Evolutionary conservation across 2,329 filamentous ascomycete genomes (phyloP).

Genomic region (Fusarium sterilihyphosum): DNA sequence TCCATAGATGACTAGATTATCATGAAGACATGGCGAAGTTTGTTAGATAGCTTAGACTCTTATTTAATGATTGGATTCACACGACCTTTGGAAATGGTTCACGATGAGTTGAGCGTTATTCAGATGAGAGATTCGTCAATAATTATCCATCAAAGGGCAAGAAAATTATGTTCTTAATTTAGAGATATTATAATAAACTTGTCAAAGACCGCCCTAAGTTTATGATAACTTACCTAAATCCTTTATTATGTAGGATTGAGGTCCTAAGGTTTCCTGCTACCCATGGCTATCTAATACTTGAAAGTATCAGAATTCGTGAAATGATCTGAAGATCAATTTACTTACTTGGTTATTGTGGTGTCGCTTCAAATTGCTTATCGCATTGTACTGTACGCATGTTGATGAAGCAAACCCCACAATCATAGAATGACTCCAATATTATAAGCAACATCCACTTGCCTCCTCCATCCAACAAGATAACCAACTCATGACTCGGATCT

Average conservation of each 20-base stretch:
- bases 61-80: neutral
- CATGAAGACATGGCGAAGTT: neutral
- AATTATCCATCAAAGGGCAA: accelerated
- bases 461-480: neutral
- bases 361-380: neutral
- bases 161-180: accelerated
- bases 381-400: too few species aligned
- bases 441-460: neutral
- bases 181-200: neutral
- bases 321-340: too few species aligned
- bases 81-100: neutral
- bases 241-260: neutral
- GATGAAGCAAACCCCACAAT: neutral
- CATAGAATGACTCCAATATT: neutral
- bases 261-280: neutral
- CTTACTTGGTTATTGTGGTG: neutral
- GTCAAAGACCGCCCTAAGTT: neutral
- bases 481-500: too few species aligned
- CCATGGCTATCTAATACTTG: accelerated
- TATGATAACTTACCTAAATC: neutral
- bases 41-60: neutral
- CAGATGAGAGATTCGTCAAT: neutral
- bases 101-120: neutral
- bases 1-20: neutral
- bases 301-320: neutral